Base-by-base conservation (phyloP, 176 grass and related monocot genomes). In the maize (Zea mays) region DNA sequence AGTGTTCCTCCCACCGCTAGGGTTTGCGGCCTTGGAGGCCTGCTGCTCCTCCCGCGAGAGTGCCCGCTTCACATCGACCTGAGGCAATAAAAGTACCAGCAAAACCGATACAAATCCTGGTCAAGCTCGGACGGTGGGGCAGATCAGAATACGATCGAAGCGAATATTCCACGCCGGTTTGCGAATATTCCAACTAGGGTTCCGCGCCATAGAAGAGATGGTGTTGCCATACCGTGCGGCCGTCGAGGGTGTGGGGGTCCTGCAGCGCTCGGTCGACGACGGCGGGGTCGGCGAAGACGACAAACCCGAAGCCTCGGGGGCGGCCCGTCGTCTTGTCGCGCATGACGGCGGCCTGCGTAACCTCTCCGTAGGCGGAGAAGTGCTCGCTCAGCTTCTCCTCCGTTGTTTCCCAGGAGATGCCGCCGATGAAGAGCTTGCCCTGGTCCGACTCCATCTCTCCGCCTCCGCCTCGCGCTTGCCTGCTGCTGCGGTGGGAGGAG, bases 11-110 rank as follows among this genome's bases (percentile, higher is more conserved):
- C 85, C 85, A 5, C 17, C 75, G 67, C 62, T 83, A 75, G 90
- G 92, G 79, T 95, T 99, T 17, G 81, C 74, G 15, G 84, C 79
- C 83, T 89, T 96, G 2, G 85, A 65, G 5, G 90, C 85, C 79
- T 99, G 96, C 77, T 99, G 96, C 73, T 99, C 96, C 84, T 99
- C 96, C 46, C 96, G 84, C 21, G 96, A 96, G 42, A 99, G 84
- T 40, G 96, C 96, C 61, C 87, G 85, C 89, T 99, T 99, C 51
- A 93, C 96, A 83, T 99, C 96, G 27, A 99, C 96, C 96, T 99
- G 68, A 51, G 57, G 78, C 64, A 84, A 52, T 43, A 90, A 83
- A 62, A 84, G 0, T 10, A 73, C 61, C 55, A 71, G 70, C 36
- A 45, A 71, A 57, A 43, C n/a, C n/a, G 16, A 69, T 40, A 77